Evolutionary conservation across 768 basidiomycete genomes (phyloP), one percentile per base, ranked within the genome.

Genomic region (Cystofilobasidium capitatum): DNA sequence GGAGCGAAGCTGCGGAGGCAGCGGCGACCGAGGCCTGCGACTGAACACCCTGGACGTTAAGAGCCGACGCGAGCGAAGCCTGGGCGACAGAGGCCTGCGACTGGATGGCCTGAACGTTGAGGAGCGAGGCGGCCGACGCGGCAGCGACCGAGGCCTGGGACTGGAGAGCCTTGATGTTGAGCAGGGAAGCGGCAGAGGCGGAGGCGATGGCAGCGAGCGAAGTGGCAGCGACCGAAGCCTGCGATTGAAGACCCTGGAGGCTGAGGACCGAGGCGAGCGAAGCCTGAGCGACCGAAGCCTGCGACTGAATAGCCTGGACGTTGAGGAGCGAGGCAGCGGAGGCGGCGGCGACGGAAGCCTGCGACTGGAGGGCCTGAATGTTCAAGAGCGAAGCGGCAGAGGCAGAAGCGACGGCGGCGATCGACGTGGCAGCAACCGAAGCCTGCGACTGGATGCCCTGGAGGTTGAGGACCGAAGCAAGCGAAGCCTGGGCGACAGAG

Each of bases 11-110:
- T 10, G 36, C 33, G n/a, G 36, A 31, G 57, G 22, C 57, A 9
- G 57, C 6, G 36, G 58, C 58, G 37, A 60, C 58, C 10, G 58
- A 60, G 36, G 58, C 58, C 33, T n/a, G 37, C 37, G 58, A 60
- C 35, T 36, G 35, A 39, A 40, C 58, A 22, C 33, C 31, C 55
- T 58, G 59, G 39, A 42, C n/a, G 39, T 10, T 7, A n/a, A 22
- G 14, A 36, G 39, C 9, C 6, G 37, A 45, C 16, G 29, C 44
- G 37, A 63, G 5, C 31, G 47, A 63, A n/a, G 47, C 29, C 20
- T 29, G 10, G 8, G 45, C 10, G 10, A 51, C 35, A 12, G 62
- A 35, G 17, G 35, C 62, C 6, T n/a, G 44, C 17, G 62, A 61
- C 59, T n/a, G 24, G n/a, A 31, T 44, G 24, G 42, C 14, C 59